Percentiles rank a stretch among this genome's conserved stretches.
phyloP scores from a whole-genome alignment of 768 basidiomycete genomes.

The Chalciporus sphaerocephalus region DNA sequence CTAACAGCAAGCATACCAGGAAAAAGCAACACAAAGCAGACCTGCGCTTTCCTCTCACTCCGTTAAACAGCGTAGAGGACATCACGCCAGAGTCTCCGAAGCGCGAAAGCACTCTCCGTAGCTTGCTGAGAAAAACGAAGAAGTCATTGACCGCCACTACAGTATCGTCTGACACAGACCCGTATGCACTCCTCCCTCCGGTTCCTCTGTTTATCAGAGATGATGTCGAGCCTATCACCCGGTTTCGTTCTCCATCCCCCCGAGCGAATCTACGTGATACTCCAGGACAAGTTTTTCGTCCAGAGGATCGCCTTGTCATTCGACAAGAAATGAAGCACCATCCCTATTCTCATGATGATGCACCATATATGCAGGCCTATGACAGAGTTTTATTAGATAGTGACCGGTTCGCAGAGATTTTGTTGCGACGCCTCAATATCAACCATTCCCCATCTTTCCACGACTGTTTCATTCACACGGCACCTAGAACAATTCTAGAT shows the following conservation, averaged over 20 bases:
- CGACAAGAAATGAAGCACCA: slow-evolving; percentile 46
- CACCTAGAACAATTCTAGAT: slow-evolving; percentile 59
- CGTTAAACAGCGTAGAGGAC: slow-evolving; percentile 4
- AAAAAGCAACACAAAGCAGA: slow-evolving; percentile 14
- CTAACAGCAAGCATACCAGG: slow-evolving; percentile 6
- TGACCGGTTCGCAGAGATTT: slow-evolving; percentile 51
- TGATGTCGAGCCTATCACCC: neutral
- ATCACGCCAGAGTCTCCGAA: slow-evolving; percentile 13
- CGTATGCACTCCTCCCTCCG: slow-evolving; percentile 1
- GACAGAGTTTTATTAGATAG: slow-evolving; percentile 57
- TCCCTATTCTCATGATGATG: slow-evolving; percentile 44
- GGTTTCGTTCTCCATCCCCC: neutral
- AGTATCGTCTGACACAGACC: slow-evolving; percentile 6
- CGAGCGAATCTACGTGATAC: slow-evolving; percentile 6
- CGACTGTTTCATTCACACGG: slow-evolving; percentile 39
- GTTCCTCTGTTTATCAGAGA: neutral
- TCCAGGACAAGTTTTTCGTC: slow-evolving; percentile 22
- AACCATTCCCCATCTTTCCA: slow-evolving; percentile 59
- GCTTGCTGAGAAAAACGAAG: slow-evolving; percentile 22
- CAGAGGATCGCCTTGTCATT: slow-evolving; percentile 20
- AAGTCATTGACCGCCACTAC: slow-evolving; percentile 11
- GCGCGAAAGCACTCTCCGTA: slow-evolving; percentile 19
- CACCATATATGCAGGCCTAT: slow-evolving; percentile 66
- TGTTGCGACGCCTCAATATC: slow-evolving; percentile 54
- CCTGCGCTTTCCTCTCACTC: slow-evolving; percentile 7